Evolutionary conservation across 1,284 basidiomycete genomes (phyloP).

Genomic region (Ceratobasidium sp.): DNA sequence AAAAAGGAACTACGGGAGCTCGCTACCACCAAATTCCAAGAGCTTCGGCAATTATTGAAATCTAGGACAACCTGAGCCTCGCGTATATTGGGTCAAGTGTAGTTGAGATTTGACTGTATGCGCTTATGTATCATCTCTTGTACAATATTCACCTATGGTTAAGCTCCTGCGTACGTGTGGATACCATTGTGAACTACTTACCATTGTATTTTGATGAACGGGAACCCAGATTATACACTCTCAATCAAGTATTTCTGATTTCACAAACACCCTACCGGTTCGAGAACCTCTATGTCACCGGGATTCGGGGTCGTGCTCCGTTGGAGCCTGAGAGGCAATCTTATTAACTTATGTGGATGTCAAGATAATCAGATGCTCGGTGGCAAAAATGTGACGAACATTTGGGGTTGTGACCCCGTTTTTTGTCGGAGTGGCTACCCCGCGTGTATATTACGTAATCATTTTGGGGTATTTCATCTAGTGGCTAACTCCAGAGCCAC

Average conservation of each 20-base stretch:
- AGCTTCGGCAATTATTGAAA: neutral
- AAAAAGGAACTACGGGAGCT: slow-evolving; percentile 2
- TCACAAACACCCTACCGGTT: neutral
- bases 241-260: neutral
- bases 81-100: neutral
- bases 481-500: slow-evolving; percentile 34
- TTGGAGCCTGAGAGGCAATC: too few species aligned
- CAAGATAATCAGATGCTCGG: too few species aligned
- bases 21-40: neutral
- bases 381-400: too few species aligned
- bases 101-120: neutral
- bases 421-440: slow-evolving; percentile 1
- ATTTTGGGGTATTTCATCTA: neutral
- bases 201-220: neutral
- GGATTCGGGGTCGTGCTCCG: too few species aligned
- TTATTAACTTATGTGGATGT: too few species aligned
- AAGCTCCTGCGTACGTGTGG: neutral
- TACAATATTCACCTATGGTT: too few species aligned
- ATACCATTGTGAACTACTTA: neutral
- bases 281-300: too few species aligned
- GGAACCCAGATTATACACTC: neutral
- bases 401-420: too few species aligned
- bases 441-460: slow-evolving; percentile 1
- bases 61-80: neutral
- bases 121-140: too few species aligned